Evolutionary conservation across 345 rosid species (phyloP).

Genomic region (Mallotus nudiflorus): DNA sequence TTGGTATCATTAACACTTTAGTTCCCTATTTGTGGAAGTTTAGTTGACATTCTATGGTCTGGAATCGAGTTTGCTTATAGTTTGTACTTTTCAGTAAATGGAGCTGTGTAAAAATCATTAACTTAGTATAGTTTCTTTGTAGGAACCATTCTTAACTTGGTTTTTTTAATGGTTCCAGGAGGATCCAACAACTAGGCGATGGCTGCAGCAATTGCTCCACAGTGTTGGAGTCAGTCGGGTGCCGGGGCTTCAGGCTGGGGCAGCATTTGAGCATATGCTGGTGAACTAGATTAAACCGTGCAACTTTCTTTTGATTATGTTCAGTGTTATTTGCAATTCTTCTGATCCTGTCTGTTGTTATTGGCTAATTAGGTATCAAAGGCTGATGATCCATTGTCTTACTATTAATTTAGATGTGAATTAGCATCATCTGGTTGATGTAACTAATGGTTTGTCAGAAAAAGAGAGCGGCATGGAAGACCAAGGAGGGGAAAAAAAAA

Average conservation of each 20-base stretch:
- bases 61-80: too few species aligned
- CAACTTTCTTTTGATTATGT: not conserved
- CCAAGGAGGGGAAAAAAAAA: not conserved
- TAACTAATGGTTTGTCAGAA: not conserved
- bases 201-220: slow-evolving; percentile 92
- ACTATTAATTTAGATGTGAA: not conserved
- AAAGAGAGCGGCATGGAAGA: not conserved
- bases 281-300: slow-evolving; percentile 37
- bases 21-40: too few species aligned
- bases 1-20: too few species aligned
- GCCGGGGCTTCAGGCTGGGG: slow-evolving; percentile 63
- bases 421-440: not conserved
- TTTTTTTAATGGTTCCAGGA: slow-evolving; percentile 48
- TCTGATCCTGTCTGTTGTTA: not conserved
- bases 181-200: slow-evolving; percentile 86
- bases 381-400: not conserved
- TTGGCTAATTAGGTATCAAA: not conserved
- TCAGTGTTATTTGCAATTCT: not conserved
- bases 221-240: slow-evolving; percentile 72
- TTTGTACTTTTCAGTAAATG: too few species aligned
- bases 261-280: slow-evolving; percentile 77
- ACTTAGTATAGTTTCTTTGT: not conserved
- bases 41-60: too few species aligned
- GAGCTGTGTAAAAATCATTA: too few species aligned
- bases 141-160: not conserved